Evolutionary conservation across 176 grass and related monocot species (phyloP).

Genomic region (Oropetium thomaeum): DNA sequence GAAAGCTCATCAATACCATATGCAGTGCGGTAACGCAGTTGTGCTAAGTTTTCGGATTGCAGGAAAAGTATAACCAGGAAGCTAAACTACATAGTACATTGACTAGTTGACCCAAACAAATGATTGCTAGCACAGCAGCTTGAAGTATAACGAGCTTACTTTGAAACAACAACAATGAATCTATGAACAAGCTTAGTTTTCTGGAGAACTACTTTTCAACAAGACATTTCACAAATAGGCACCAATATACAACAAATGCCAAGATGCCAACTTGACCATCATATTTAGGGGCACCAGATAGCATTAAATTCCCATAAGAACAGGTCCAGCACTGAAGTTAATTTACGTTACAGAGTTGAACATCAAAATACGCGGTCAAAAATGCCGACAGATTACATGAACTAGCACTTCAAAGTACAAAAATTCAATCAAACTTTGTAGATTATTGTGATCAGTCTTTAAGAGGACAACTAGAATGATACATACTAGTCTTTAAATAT

Average conservation of each 20-base stretch:
- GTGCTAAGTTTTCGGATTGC: not conserved
- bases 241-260: not conserved
- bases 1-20: not conserved
- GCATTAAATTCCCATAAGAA: not conserved
- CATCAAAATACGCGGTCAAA: not conserved
- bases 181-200: not conserved
- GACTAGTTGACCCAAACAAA: not conserved
- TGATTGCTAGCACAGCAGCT: not conserved
- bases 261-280: not conserved
- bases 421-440: not conserved
- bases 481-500: too few relatives aligned
- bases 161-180: not conserved
- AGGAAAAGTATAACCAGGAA: not conserved
- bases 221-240: not conserved
- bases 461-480: too few relatives aligned
- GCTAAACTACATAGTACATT: not conserved
- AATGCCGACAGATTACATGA: not conserved
- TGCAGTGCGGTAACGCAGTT: not conserved
- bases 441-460: not conserved
- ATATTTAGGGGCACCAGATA: slow-evolving; percentile 18
- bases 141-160: not conserved
- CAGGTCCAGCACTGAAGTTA: not conserved
- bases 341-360: not conserved
- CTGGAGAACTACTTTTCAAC: not conserved
- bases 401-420: not conserved